Evolutionary conservation across 495 filamentous ascomycete species (phyloP), one percentile per base, ranked within the genome.

Genomic region (Aspergillus saccharolyticus): DNA sequence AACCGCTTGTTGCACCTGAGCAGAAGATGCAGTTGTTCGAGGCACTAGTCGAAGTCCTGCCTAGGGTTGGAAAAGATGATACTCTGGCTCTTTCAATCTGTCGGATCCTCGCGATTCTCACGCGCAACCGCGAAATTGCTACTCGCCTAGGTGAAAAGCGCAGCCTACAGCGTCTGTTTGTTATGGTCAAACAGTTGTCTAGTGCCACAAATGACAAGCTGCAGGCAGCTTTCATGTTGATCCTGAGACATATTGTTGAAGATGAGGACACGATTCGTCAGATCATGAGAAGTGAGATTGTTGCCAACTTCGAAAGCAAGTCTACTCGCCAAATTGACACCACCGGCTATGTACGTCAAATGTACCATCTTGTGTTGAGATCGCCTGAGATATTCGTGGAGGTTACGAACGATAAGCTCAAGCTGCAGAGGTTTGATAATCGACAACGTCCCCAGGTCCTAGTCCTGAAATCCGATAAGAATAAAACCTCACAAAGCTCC

Each of bases 231-330:
- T 85, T 97, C 54, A 87, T 97, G 83, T 74, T 95, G 20, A 85
- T 97, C 47, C 76, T 99, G 48, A 85, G 95, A 20, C 94, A 99
- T 66, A 87, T 97, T 16, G 81, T 97, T 42, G 94, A 99, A 72
- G 95, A 99, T 63, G 91, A 94, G 53, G 84, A 90, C 48, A 93
- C 87, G 0, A 80, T 97, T 42, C 90, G 89, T 51, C 89, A 96
- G 63, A 85, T 97, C 64, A 97, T 99, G 90, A 80, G 87, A 53
- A 87, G 87, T 42, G 94, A 97, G 63, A 96, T 99, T 63, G 82
- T 86, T 54, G 70, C 84, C 18, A 86, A 80, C 65, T 87, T 96
- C 56, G 80, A 88, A 55, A 72, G 74, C 9, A 84, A 90, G 45
- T 80, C 82, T 8, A 72, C 78, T 49, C 79, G 87, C 10, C 71